Percentiles rank a stretch among this genome's conserved stretches.
phyloP scores from a whole-genome alignment of 192 early-diverging fungal species.

The Glomus cerebriforme region DNA sequence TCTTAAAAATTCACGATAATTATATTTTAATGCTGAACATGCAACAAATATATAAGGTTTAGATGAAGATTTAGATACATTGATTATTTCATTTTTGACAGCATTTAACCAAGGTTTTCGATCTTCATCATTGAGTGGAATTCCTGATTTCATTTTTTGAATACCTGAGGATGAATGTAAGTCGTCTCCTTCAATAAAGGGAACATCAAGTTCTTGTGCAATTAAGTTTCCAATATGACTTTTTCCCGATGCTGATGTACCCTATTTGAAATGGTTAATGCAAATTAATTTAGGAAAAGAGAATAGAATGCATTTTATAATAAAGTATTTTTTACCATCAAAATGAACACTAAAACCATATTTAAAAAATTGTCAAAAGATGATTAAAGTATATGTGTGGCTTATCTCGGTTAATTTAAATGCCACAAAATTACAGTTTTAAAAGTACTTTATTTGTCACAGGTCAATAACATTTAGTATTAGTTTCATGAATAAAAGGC shows the following conservation, averaged over 20 bases:
- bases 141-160: slow-evolving; percentile 27
- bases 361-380: too few relatives aligned
- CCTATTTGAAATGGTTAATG: neutral
- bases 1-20: slow-evolving; percentile 29
- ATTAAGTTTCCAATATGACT: slow-evolving; percentile 12
- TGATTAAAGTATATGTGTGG: too few relatives aligned
- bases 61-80: neutral
- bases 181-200: slow-evolving; percentile 33
- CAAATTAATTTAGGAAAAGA: neutral
- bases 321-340: too few relatives aligned
- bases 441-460: too few relatives aligned
- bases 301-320: neutral
- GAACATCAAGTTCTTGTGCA: neutral
- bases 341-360: too few relatives aligned
- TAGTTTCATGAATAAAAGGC: too few relatives aligned
- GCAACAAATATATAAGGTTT: slow-evolving; percentile 12
- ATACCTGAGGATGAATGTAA: slow-evolving; percentile 22
- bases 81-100: neutral
- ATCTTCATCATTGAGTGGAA: slow-evolving; percentile 25
- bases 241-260: slow-evolving; percentile 21
- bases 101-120: slow-evolving; percentile 21
- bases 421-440: too few relatives aligned
- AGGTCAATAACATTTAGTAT: too few relatives aligned
- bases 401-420: too few relatives aligned
- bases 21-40: slow-evolving; percentile 31